Evolutionary conservation across 768 basidiomycete genomes (phyloP).

Genomic region (Rhizopogon salebrosus): DNA sequence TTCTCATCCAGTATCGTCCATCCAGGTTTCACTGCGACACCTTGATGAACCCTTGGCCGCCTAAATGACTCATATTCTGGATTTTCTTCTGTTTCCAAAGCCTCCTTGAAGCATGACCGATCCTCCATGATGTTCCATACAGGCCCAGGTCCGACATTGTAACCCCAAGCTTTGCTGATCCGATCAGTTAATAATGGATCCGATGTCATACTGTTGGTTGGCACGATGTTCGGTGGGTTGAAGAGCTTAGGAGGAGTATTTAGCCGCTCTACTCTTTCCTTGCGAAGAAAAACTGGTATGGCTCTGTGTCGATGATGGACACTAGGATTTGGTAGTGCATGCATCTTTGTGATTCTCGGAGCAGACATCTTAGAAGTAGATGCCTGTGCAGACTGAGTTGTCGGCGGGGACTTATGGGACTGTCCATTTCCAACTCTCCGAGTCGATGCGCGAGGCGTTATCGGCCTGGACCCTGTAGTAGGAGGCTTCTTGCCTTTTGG

Average conservation of each 20-base stretch:
- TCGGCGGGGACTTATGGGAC: conserved; percentile 17
- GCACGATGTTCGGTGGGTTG: conserved; percentile 29
- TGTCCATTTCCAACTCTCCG: conserved; percentile 11
- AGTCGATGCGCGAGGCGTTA: conserved; percentile 1
- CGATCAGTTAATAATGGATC: conserved; percentile 44
- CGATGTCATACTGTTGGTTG: conserved; percentile 56
- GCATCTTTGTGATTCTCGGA: conserved; percentile 34
- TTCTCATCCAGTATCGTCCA: conserved; percentile 40
- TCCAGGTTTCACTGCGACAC: conserved; percentile 37
- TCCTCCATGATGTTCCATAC: conserved; percentile 80
- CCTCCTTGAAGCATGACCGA: conserved; percentile 73
- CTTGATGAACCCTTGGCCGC: conserved; percentile 54
- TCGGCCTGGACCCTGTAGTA: background rate
- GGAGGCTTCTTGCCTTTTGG: conserved; percentile 8
- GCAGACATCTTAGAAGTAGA: conserved; percentile 7
- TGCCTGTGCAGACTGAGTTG: conserved; percentile 3
- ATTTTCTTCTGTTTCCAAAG: conserved; percentile 21
- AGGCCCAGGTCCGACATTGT: conserved; percentile 71
- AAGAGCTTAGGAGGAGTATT: conserved; percentile 47
- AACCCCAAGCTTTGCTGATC: conserved; percentile 65
- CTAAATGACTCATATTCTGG: conserved; percentile 43
- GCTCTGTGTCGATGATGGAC: conserved; percentile 72
- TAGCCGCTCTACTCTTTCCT: conserved; percentile 57
- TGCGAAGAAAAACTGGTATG: conserved; percentile 49
- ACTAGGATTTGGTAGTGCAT: conserved; percentile 58